Evolutionary conservation across 192 early-diverging fungal genomes (phyloP), one percentile per base, ranked within the genome.

Genomic region (Entomortierella chlamydospora): DNA sequence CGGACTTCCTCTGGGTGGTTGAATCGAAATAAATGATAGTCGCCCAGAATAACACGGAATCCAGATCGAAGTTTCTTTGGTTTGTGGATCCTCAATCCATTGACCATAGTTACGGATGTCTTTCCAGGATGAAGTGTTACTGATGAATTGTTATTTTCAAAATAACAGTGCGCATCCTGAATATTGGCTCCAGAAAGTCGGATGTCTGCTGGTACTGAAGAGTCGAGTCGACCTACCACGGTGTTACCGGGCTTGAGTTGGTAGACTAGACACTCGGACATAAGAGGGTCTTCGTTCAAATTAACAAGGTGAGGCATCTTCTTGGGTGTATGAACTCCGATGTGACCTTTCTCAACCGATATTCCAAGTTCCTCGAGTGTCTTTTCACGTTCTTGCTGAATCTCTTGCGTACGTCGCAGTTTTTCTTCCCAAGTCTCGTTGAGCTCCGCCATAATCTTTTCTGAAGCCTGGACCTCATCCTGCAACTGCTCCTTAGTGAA

Each of bases 251-350:
- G 86, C 50, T 91, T 91, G 57, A 97, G 84, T 54, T 91, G 91
- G 82, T 96, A 96, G n/a, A 97, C 88, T 3, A 97, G 84, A 61
- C 94, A 96, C 70, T 97, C 95, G 20, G 92, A 92, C 91, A 94
- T 92, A 18, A 93, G 85, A 54, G 95, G 93, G 72, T 97, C 93
- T 72, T 96, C 95, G 70, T 93, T 95, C 25, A 95, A 87, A 65
- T 96, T 97, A 62, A 97, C 89, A 52, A 97, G 82, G 79, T 97
- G 94, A 29, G 96, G 94, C 37, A 90, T 86, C 34, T 88, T 89
- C 55, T 91, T 90, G 7, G 96, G 94, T 12, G 91, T 89, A 64
- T 89, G 88, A 5, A 96, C 83, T 15, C 94, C 95, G 13, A 94
- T 84, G 26, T 85, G 72, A 66, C 89, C 86, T 49, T 91, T 86